Evolutionary conservation across 805 yeast genomes (phyloP), one percentile per base, ranked within the genome.

Genomic region (Candida ulmi): DNA sequence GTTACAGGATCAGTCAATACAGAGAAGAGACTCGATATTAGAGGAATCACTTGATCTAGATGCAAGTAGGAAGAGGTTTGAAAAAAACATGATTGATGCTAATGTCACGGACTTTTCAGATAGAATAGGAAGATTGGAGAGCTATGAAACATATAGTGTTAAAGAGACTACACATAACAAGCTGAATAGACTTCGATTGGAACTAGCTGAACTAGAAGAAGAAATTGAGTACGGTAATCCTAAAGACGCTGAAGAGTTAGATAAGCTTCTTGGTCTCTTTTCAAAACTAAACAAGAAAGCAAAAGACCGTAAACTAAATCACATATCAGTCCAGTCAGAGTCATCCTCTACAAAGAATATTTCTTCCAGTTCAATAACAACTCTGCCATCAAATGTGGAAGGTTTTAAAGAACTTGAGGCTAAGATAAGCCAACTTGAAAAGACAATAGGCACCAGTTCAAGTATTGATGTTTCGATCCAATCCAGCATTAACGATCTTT

Each of bases 121-220:
- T 11, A 44, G 57, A 16, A 58, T 60, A 24, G 71, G 70, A 34
- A 38, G 42, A 31, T 29, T 46, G 27, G 49, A 50, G 60, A 68
- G 68, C 63, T 53, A 48, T 33, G 71, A 33, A 45, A 54, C 42
- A 30, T 64, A 30, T 40, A 46, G 37, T 42, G 54, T 55, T 11
- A 55, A 50, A 19, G 76, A 72, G 44, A 63, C 72, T 1, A 46
- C 48, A 17, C 65, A 54, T 26, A 70, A 68, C 51, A 63, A 58
- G 42, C 37, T 72, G 27, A 57, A 57, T 8, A 44, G 76, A 32
- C 62, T 71, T 23, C 47, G 57, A 6, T 48, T 55, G 11, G 77
- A 72, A 41, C 42, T 72, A 31, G 55, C 55, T n/a, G 72, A 67
- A 40, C 41, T 69, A 2, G 48, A 57, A 35, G 39, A 47, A 5